Evolutionary conservation across 2,329 filamentous ascomycete species (phyloP).

Genomic region (Talaromyces sp.): DNA sequence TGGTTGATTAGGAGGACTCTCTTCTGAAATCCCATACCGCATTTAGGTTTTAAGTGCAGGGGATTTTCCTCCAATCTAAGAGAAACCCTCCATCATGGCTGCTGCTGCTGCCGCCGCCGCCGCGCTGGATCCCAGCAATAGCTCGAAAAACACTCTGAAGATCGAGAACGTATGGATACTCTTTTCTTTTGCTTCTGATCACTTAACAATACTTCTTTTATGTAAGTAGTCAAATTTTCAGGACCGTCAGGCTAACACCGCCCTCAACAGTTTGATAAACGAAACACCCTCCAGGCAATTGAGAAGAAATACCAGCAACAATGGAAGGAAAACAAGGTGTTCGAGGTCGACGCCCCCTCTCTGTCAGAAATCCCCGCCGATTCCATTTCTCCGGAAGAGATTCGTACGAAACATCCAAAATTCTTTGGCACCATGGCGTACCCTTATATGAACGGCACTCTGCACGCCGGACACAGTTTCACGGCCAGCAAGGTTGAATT

Average conservation of each 20-base stretch:
- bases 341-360: slow-evolving; percentile 80
- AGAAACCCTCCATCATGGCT: slow-evolving; percentile 26
- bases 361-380: slow-evolving; percentile 70
- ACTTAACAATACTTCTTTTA: background rate
- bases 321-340: slow-evolving; percentile 74
- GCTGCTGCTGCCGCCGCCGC: slow-evolving; percentile 48
- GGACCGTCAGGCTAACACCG: background rate
- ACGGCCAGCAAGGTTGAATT: slow-evolving; percentile 93
- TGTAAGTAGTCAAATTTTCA: background rate
- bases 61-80: background rate
- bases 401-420: slow-evolving; percentile 79
- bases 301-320: slow-evolving; percentile 90
- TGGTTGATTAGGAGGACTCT: background rate
- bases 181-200: slow-evolving; percentile 1
- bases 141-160: slow-evolving; percentile 58
- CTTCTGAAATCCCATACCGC: background rate
- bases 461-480: slow-evolving; percentile 86
- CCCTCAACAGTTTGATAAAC: slow-evolving; percentile 67
- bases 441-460: slow-evolving; percentile 77
- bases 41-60: background rate
- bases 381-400: slow-evolving; percentile 66
- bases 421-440: slow-evolving; percentile 80
- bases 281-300: slow-evolving; percentile 71
- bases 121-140: slow-evolving; percentile 51
- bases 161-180: slow-evolving; percentile 52